These are phyloP conservation scores for Mycena latifolia DNA, from an alignment of 768 basidiomycete species.

Conservation along the genomic window DNA sequence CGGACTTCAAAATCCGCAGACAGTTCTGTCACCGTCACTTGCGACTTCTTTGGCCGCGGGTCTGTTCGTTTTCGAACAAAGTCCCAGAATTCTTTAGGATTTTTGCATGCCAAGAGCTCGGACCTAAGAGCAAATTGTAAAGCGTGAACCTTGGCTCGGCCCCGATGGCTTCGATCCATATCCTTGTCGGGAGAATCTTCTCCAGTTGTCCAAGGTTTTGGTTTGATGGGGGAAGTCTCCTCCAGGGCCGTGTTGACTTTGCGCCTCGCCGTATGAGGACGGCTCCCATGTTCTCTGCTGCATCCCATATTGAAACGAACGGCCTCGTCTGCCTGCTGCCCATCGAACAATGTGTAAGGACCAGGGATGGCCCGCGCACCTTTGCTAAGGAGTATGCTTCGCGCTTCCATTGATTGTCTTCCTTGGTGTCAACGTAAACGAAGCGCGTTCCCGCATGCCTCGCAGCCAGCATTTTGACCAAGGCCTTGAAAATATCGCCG, in stretches of 20 bases:
- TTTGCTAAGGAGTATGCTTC: neutral
- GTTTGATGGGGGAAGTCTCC: neutral
- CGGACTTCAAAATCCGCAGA: conserved; percentile 2
- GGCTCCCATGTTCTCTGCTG: neutral
- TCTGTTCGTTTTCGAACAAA: too few relatives aligned
- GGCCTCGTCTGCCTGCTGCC: neutral
- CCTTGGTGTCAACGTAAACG: neutral
- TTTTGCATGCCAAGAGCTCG: too few relatives aligned
- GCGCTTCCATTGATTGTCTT: neutral
- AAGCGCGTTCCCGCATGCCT: conserved; percentile 3
- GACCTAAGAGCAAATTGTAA: neutral
- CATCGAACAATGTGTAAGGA: neutral
- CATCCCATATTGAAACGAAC: neutral
- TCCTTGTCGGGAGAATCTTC: neutral
- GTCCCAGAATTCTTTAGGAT: too few relatives aligned
- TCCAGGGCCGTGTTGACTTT: neutral
- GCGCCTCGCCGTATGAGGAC: too few relatives aligned
- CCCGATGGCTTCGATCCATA: conserved; percentile 1
- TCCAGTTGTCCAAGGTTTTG: conserved; percentile 1
- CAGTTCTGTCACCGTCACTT: neutral
- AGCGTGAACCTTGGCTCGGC: conserved; percentile 14
- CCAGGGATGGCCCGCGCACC: too few relatives aligned
- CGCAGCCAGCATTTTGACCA: too few relatives aligned
- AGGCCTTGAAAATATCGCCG: neutral
- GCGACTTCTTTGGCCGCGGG: neutral